Evolutionary conservation across 768 basidiomycete species (phyloP), one percentile per base, ranked within the genome.

Genomic region (Suillus brevipes): DNA sequence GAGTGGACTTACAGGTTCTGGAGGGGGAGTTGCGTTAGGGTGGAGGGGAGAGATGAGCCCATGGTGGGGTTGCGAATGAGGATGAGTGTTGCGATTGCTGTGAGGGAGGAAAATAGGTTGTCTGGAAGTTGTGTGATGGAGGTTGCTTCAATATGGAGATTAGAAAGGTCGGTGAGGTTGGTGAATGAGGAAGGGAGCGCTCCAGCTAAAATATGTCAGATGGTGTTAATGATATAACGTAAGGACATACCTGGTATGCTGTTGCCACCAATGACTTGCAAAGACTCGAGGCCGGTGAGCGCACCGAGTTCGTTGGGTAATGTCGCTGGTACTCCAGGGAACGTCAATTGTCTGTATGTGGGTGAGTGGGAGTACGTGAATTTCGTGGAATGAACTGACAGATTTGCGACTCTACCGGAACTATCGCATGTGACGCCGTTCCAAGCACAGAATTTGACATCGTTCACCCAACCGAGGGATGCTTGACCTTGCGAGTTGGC

Each of bases 381-480:
- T 45, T 28, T 55, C 43, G 18, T 38, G 14, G 45, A 10, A 45
- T 8, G 36, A 1, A 78, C 83, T 68, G 49, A 84, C 83, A 85
- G 64, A 9, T 78, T 78, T 18, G 75, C 71, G 4, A 85, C 78
- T 36, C 72, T 68, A 4, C 83, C 83, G 28, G 74, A 72, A 6
- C 74, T 69, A 68, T 81, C 78, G 66, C 84, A 85, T 36, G 67
- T 69, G 4, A 85, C 79, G 3, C 84, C 84, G 8, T 66, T 73
- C 84, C 84, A 85, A 1, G 77, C 72, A 66, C 84, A 85, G 66
- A 82, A 82, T 58, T 77, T 74, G 45, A 78, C 68, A 59, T 84
- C 79, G 66, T 80, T 78, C 56, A 78, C 75, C 84, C 84, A 85
- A 7, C 79, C 74, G 10, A 85, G 75, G 1, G 70, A 73, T 1